Conservation (phyloP, 129 eudicot species). For the Tanacetum coccineum region DNA sequence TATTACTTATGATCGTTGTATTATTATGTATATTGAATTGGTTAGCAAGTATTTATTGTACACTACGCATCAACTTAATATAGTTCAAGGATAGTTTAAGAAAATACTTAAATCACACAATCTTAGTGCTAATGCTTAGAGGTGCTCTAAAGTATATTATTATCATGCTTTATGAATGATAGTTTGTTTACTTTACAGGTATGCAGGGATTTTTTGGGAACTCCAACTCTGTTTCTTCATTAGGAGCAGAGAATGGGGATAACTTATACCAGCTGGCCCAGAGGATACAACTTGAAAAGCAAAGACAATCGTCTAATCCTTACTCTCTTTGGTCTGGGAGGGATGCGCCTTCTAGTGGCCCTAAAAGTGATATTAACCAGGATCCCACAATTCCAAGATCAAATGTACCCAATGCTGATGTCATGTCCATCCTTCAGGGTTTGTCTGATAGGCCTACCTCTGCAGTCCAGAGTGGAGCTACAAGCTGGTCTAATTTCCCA, state of each 20-base stretch:
- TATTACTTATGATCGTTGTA: too few species aligned
- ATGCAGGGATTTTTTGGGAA: constrained; percentile 57
- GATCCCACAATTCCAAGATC: constrained; percentile 48
- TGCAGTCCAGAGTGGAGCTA: constrained; percentile 35
- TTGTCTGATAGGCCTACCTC: constrained; percentile 54
- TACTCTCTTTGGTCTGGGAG: constrained; percentile 63
- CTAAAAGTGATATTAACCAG: constrained; percentile 42
- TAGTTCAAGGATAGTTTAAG: too few species aligned
- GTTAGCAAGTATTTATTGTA: too few species aligned
- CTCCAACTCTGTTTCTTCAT: constrained; percentile 37
- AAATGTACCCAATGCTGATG: constrained; percentile 54
- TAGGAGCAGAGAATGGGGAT: constrained; percentile 61
- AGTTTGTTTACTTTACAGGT: constrained; percentile 38
- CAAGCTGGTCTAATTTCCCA: constrained; percentile 67
- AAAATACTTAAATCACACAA: too few species aligned
- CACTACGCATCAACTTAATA: too few species aligned
- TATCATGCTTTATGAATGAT: neutral
- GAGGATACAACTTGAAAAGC: constrained; percentile 71
- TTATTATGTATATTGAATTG: too few species aligned
- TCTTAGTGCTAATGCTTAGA: too few species aligned
- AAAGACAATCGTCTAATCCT: constrained; percentile 51
- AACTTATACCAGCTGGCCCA: constrained; percentile 58
- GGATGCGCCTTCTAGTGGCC: constrained; percentile 36
- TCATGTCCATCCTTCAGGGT: constrained; percentile 65
- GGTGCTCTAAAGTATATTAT: neutral